Evolutionary conservation across 202 grass and related monocot species (phyloP), one percentile per base, ranked within the genome.

Genomic region (Eragrostis tef): DNA sequence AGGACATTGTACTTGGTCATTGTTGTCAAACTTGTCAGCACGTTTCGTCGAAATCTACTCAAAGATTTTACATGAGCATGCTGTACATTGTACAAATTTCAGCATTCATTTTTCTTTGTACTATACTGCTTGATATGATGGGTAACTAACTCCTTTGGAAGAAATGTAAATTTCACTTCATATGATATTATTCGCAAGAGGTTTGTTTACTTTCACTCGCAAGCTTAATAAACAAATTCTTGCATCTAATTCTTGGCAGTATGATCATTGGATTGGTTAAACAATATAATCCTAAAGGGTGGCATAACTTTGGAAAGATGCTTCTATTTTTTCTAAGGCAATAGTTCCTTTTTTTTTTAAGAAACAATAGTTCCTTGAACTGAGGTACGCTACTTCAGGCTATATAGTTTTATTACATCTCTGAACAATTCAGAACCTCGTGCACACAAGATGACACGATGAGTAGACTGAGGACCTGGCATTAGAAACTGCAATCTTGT

Each of bases 221-320:
- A 6, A 63, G 26, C 66, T 60, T 77, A 66, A 45, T 44, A 53
- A 24, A 86, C 36, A 86, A 7, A 73, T 50, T 14, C 60, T 5
- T 73, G 29, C 73, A 19, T 25, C 15, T 81, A 54, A 24, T 78
- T 39, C 21, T 60, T 78, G 65, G 56, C 22, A 65, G 58, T 64
- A 86, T 86, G 71, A 57, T 42, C 72, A 60, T 61, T 78, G 43
- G 83, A 78, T 73, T 82, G 43, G 51, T 86, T 73, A 53, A 80
- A 82, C 39, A 83, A 87, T 73, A 87, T 73, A 44, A 65, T 21
- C 10, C 27, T 1, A 73, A n/a, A 67, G 21, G 44, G 67, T 81
- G 78, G 49, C 26, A 58, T 51, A 51, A 51, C 49, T 81, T 76
- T 77, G 11, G 48, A 41, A 47, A 84, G 31, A 69, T 53, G 75